Evolutionary conservation across 2,329 filamentous ascomycete species (phyloP), one percentile per base, ranked within the genome.

Genomic region (Venturia nashicola): DNA sequence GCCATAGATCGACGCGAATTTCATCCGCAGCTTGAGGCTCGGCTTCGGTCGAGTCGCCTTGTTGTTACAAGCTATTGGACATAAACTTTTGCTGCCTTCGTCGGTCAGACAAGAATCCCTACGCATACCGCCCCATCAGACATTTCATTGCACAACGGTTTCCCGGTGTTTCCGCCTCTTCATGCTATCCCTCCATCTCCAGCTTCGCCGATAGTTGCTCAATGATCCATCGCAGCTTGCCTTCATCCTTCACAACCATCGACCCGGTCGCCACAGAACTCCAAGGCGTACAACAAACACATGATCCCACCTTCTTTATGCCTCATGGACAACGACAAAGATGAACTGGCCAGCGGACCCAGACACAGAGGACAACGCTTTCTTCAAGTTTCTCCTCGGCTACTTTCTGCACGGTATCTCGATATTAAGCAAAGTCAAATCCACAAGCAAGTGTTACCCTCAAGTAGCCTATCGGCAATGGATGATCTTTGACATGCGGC

Each of bases 1-100:
- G 77, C 90, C 91, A 36, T 99, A 94, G 27, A 97, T 99, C 79
- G 94, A 99, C 71, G 94, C 99, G 80, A 95, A 93, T 78, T 99
- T 97, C 76, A 90, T 99, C 73, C 92, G 95, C 78, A 94, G 89
- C 70, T 86, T 97, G 57, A 27, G 93, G 89, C 70, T 86, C 97
- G 55, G 46, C 46, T 20, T 27, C 46, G 20, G 46, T 51, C 46
- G 46, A 51, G 23, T 51, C 20, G 46, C 46, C 46, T 51, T 51
- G 46, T 51, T 51, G 46, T 51, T 51, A 51, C 20, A 20, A 27
- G 46, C 46, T 27, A 51, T 27, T 51, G 20, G 27, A n/a, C 20
- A n/a, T 14, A 2, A 23, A 12, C 7, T 20, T 23, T 8, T 20
- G 5, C 44, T 48, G 8, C n/a, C 36, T 39, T 39, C 36, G 1